Evolutionary conservation across 2,329 filamentous ascomycete genomes (phyloP).

Genomic region (Fusarium transvaalense): DNA sequence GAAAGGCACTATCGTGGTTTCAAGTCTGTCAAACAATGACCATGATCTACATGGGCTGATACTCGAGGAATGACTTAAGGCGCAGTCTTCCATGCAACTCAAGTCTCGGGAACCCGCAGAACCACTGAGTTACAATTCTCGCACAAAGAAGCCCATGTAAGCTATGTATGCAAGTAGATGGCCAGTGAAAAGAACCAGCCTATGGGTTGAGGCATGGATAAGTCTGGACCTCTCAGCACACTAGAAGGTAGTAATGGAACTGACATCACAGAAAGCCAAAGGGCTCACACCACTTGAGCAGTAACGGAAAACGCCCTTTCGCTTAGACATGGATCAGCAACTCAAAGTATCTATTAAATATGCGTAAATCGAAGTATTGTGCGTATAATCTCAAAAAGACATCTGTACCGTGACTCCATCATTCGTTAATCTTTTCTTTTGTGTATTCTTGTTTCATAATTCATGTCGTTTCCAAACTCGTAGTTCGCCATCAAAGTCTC

Average conservation of each 20-base stretch:
- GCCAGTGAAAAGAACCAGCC: too few species aligned
- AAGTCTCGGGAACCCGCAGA: not conserved
- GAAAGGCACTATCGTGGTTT: too few species aligned
- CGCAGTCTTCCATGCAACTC: too few species aligned
- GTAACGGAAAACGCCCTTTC: not conserved
- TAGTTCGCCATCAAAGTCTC: not conserved
- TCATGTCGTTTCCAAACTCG: not conserved
- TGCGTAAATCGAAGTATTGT: not conserved
- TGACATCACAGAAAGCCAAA: not conserved
- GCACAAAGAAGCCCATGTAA: too few species aligned
- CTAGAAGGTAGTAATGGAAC: not conserved
- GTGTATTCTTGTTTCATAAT: not conserved
- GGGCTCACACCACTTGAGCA: not conserved
- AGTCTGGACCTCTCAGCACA: too few species aligned
- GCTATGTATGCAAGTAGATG: too few species aligned
- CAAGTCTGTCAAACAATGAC: too few species aligned
- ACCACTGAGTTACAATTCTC: too few species aligned
- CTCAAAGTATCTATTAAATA: not conserved
- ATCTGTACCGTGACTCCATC: not conserved
- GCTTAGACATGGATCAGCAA: not conserved
- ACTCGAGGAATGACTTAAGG: too few species aligned
- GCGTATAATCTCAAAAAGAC: not conserved
- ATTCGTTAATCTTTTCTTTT: not conserved
- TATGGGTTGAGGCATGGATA: too few species aligned
- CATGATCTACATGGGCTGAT: too few species aligned